Evolutionary conservation across 225 moss, liverwort and hornwort species (phyloP), one percentile per base, ranked within the genome.

Genomic region (Straminergon stramineum): DNA sequence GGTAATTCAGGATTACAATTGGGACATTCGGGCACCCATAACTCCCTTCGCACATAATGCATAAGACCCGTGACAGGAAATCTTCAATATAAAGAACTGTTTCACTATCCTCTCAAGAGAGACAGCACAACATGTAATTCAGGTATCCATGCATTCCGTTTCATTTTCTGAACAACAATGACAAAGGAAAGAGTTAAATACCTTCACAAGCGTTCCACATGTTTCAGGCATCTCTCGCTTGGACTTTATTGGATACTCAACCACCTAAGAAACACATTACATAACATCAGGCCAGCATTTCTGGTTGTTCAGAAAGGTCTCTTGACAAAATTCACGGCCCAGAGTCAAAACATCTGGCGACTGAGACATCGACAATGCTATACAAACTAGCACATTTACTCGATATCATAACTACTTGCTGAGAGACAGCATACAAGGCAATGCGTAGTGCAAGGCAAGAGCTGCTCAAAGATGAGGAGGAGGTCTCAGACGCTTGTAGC

Each of bases 191-290:
- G 64, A 75, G 74, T 52, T 30, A 37, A 31, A n/a, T 90, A 97
- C 96, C 95, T 96, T 96, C 57, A 93, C 90, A 73, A 98, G 96
- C 66, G 92, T 82, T 83, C 97, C 98, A 84, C 98, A 98, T 56
- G 91, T 92, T 85, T 96, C 96, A 63, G 96, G 97, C 92, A 98
- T 98, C 84, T 97, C 97, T 85, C 91, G 92, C 89, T 92, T 96
- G 4, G 98, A 96, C 86, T 95, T 95, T 61, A 96, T 81, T 30
- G 98, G 98, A 93, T 98, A 98, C 92, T 98, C 98, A 48, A 98
- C 97, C 78, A 96, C 95, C 97, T 97, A 68, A 85, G 53, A 52
- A 41, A 78, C 80, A 69, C 62, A 75, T 62, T 26, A 79, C 52
- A 64, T 31, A 82, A 52, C 21, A 62, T 88, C 65, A 86, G 53